These are phyloP conservation scores for Xylogone sp. DNA, from an alignment of 2,329 filamentous ascomycete genomes.

Conservation along the genomic window DNA sequence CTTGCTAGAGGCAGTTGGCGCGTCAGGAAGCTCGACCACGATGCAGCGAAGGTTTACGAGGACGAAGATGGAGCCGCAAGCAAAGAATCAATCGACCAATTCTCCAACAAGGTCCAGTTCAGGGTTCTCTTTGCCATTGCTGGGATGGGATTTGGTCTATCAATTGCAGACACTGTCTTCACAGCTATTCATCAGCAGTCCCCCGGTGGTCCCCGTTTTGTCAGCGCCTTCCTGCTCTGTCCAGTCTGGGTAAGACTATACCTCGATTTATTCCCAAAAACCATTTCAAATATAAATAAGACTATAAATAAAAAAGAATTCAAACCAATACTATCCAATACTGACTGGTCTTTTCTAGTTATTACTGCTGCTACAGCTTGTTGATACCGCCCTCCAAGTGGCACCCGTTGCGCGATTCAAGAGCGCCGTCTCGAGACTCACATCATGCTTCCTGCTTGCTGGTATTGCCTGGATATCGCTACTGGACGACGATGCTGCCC, in stretches of 20 bases:
- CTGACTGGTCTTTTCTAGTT: conserved; percentile 30
- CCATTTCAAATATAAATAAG: no score
- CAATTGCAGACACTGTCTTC: conserved; percentile 51
- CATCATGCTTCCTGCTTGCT: conserved; percentile 11
- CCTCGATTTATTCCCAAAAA: no score
- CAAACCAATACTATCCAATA: not conserved
- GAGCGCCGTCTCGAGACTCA: conserved; percentile 8
- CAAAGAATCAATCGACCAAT: conserved; percentile 55
- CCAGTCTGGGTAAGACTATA: conserved; percentile 63
- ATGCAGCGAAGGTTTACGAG: conserved; percentile 45
- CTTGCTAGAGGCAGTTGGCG: conserved; percentile 13
- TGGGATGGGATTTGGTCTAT: conserved; percentile 46
- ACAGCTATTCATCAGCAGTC: conserved; percentile 34
- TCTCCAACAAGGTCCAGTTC: conserved; percentile 57
- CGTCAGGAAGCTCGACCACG: conserved; percentile 8
- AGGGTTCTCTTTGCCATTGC: conserved; percentile 47
- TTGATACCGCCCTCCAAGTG: conserved; percentile 11
- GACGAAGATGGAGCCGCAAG: conserved; percentile 68
- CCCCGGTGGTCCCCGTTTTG: conserved; percentile 31
- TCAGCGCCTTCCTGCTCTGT: conserved; percentile 55
- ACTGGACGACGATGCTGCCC: not conserved
- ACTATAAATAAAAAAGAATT: conserved; percentile 18
- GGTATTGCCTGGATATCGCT: conserved; percentile 8
- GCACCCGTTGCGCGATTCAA: conserved; percentile 13
- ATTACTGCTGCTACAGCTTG: conserved; percentile 37